Base-by-base conservation (phyloP, 352 stramenopile genomes). In the Phytophthora cajani region DNA sequence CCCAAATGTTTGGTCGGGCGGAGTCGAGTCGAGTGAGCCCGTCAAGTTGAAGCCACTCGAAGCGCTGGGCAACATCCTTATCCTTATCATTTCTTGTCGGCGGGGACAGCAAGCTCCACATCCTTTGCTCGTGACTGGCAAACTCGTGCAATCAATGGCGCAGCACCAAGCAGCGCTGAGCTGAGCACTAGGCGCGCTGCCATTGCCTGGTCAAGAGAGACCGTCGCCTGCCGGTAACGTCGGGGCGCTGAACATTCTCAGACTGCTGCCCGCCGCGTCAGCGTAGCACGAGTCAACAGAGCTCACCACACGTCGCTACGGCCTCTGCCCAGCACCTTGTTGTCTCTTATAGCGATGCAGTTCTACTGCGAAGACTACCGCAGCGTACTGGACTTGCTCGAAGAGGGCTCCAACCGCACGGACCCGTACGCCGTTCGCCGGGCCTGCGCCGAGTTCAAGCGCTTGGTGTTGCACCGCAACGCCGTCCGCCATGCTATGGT, bases 391-490 rank as follows among this genome's bases (percentile, higher is more conserved):
- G 58, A 57, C 0, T n/a, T 84, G 11, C 69, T 90, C 4, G 58
- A 74, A 36, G 54, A 74, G 11, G 61, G 51, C 14, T 33, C 46
- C 36, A 74, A 69, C 27, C 53, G 62, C 1, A 51, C 71, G 3
- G 81, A 93, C 23, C 68, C 69, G 51, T 89, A 84, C 32, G 82
- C 75, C 0, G 78, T 90, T n/a, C 81, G 82, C 10, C 75, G 81
- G n/a, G 70, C 70, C 1, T 88, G 81, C 33, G 66, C 72, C n/a
- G 85, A 93, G 62, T 71, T 89, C 33, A 70, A 68, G 57, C 81
- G 85, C 0, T 62, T 89, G 6, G 63, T 88, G 32, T 70, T 89
- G 23, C 76, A 80, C 46, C 60, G 56, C 25, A 62, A 69, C 8
- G 32, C 51, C 3, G 51, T 75, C 17, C 76, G 77, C n/a, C 44